phyloP scores from a whole-genome alignment of 345 rosid species.

The Sonneratia alba region DNA sequence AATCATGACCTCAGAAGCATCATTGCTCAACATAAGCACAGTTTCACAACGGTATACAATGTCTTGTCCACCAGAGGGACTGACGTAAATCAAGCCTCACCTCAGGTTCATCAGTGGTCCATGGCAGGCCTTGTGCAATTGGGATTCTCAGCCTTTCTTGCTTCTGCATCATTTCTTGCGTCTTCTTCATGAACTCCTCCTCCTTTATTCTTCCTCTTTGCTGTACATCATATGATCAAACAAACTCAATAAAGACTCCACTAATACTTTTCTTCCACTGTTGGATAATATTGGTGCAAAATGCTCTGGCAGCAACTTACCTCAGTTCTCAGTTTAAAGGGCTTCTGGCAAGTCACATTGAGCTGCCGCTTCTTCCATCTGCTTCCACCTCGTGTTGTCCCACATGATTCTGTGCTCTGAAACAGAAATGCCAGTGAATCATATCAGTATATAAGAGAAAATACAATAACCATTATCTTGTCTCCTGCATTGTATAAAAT shows the following conservation, averaged over 20 bases:
- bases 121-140: conserved; percentile 88
- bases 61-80: background rate
- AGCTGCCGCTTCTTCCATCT: conserved; percentile 53
- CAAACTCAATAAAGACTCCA: background rate
- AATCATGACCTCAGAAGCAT: background rate
- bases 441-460: background rate
- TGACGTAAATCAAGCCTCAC: conserved; percentile 20
- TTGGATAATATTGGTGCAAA: background rate
- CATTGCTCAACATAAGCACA: background rate
- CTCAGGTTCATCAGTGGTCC: conserved; percentile 97
- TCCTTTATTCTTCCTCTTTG: conserved; percentile 81
- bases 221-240: conserved; percentile 21
- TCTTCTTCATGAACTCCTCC: conserved; percentile 72
- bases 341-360: conserved; percentile 49
- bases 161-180: conserved; percentile 55
- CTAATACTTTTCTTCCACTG: background rate
- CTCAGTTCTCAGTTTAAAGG: conserved; percentile 88
- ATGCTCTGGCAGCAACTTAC: conserved; percentile 18
- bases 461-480: background rate
- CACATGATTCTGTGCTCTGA: conserved; percentile 70
- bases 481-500: background rate
- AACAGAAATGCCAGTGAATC: background rate
- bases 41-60: background rate
- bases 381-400: conserved; percentile 47
- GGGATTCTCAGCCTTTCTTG: conserved; percentile 69